Base-by-base conservation (phyloP, 768 basidiomycete species). In the Macrolepiota albuminosa region DNA sequence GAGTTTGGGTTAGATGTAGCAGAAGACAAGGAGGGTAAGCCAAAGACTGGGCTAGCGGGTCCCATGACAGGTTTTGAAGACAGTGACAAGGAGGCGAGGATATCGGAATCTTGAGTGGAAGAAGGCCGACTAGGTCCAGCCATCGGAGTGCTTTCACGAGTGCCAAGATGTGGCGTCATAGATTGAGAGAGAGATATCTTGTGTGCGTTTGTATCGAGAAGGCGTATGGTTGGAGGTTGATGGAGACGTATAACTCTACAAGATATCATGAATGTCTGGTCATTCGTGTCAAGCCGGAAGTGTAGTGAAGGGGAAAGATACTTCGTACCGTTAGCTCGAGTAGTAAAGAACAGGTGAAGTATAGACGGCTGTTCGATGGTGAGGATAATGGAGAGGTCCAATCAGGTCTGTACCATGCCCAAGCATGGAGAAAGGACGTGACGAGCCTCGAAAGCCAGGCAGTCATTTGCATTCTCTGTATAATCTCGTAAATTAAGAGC, bases 181-280 rank as follows among this genome's bases (percentile, higher is more conserved):
- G 79, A 78, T 53, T 78, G 72, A 45, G 79, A 80, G 40, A 73
- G 67, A 14, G 76, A 66, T 8, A 75, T 64, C 51, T 66, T 72
- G 60, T 81, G 80, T 13, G 75, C 67, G 51, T 79, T 78, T 8
- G 84, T 81, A 66, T 88, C 81, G 48, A 91, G 79, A 29, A 93
- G 82, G 47, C 87, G 86, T 54, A 93, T 84, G 2, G 82, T 67
- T 10, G 90, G 89, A 1, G 91, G 88, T 18, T 81, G 84, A 59
- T 87, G 86, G 6, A 91, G 69, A 40, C 81, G 83, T 37, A 93
- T 75, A 16, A 83, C 75, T 52, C 78, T 73, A 59, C 76, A 80
- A 4, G 87, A 89, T 36, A 74, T 68, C 11, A 75, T 64, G 56
- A 82, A 72, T 47, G 81, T 74, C 90, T 91, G 61, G 21, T 53